Evolutionary conservation across 2,329 filamentous ascomycete species (phyloP).

Genomic region (Colletotrichum sp.): DNA sequence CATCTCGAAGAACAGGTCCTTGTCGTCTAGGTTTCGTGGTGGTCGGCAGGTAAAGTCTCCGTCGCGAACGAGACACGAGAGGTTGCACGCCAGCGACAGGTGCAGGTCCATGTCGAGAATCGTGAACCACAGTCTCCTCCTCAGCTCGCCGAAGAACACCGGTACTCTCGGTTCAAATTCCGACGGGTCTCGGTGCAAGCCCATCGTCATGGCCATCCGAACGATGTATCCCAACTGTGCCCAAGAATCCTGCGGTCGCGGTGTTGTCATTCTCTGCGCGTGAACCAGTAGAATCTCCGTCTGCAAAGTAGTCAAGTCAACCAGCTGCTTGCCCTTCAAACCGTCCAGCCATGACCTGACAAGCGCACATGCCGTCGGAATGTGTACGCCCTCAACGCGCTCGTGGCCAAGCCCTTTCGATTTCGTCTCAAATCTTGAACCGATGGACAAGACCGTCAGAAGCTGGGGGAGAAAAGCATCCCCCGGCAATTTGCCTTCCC

Average conservation of each 20-base stretch:
- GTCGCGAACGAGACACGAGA: constrained; percentile 56
- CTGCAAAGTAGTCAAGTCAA: constrained; percentile 59
- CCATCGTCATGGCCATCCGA: constrained; percentile 65
- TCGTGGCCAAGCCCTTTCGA: constrained; percentile 56
- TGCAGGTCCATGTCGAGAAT: constrained; percentile 63
- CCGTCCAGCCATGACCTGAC: constrained; percentile 59
- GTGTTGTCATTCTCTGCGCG: constrained; percentile 54
- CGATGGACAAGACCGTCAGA: constrained; percentile 56
- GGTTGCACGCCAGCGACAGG: constrained; percentile 55
- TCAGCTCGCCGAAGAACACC: constrained; percentile 56
- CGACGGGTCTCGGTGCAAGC: constrained; percentile 60
- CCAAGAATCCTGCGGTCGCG: constrained; percentile 57
- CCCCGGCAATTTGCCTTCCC: constrained; percentile 50
- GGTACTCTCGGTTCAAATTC: constrained; percentile 55
- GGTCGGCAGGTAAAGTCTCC: constrained; percentile 59
- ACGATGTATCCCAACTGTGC: constrained; percentile 59
- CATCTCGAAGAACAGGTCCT: constrained; percentile 53
- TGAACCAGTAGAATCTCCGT: constrained; percentile 59
- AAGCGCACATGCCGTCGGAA: constrained; percentile 60
- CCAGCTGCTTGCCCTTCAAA: constrained; percentile 55
- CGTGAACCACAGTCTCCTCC: constrained; percentile 61
- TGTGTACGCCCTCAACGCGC: constrained; percentile 58
- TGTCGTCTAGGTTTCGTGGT: constrained; percentile 59
- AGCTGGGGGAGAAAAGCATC: constrained; percentile 60
- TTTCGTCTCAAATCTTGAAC: constrained; percentile 57